Percentiles rank a stretch among this genome's conserved stretches.
These are phyloP conservation scores for Kandelia obovata DNA, from an alignment of 345 rosid genomes.

Conservation along the genomic window DNA sequence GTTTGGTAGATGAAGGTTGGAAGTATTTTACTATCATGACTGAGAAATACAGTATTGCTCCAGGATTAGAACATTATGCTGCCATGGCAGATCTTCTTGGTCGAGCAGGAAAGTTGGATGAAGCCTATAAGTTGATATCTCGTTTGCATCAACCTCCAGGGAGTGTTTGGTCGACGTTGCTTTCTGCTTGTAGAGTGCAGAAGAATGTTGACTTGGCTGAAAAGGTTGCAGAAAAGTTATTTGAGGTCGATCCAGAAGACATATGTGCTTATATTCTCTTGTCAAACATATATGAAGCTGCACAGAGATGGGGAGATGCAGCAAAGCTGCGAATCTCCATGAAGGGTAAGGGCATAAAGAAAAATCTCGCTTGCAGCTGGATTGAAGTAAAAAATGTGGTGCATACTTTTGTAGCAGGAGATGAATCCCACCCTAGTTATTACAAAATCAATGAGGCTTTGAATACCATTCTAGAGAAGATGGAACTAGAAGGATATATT, in stretches of 20 bases:
- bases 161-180: slow-evolving; percentile 64
- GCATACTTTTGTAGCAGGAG: slow-evolving; percentile 72
- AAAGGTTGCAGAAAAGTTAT: slow-evolving; percentile 53
- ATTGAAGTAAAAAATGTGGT: slow-evolving; percentile 58
- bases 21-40: slow-evolving; percentile 57
- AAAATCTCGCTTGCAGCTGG: slow-evolving; percentile 85
- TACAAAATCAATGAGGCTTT: slow-evolving; percentile 45
- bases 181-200: slow-evolving; percentile 75
- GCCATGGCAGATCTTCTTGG: slow-evolving; percentile 81
- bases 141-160: slow-evolving; percentile 48
- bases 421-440: slow-evolving; percentile 57
- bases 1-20: slow-evolving; percentile 63
- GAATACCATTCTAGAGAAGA: slow-evolving; percentile 44
- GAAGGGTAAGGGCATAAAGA: slow-evolving; percentile 55
- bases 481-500: slow-evolving; percentile 70
- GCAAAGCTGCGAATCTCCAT: slow-evolving; percentile 47
- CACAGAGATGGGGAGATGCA: slow-evolving; percentile 59
- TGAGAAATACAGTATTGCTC: slow-evolving; percentile 47
- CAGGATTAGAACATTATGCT: slow-evolving; percentile 78
- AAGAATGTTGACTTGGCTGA: slow-evolving; percentile 72
- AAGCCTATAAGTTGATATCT: slow-evolving; percentile 64
- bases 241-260: slow-evolving; percentile 57
- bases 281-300: slow-evolving; percentile 72
- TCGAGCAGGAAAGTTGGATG: slow-evolving; percentile 81
- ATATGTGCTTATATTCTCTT: slow-evolving; percentile 68